Evolutionary conservation across 208 protist genomes (phyloP).

Genomic region (Leishmania amazonensis): DNA sequence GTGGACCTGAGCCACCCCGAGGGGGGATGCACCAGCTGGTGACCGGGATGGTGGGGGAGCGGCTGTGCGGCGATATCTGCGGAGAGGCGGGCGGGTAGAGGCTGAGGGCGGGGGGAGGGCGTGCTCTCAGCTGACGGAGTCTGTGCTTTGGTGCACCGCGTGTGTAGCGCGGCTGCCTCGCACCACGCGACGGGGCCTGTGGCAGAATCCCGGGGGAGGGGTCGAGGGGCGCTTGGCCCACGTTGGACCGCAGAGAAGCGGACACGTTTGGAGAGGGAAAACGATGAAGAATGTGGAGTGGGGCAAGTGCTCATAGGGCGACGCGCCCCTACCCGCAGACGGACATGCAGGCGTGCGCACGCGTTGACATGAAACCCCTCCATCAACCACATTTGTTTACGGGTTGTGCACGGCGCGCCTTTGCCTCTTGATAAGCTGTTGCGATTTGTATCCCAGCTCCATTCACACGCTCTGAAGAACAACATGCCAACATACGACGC

Average conservation of each 20-base stretch:
- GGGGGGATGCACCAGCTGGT: background rate
- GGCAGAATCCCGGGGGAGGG: background rate
- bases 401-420: background rate
- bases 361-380: background rate
- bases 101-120: background rate
- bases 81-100: background rate
- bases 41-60: background rate
- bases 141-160: background rate
- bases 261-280: background rate
- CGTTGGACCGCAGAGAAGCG: background rate
- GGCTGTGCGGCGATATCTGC: too few species aligned
- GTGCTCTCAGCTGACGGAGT: background rate
- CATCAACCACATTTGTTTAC: background rate
- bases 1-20: background rate
- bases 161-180: background rate
- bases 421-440: background rate
- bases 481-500: background rate
- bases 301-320: background rate
- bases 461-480: background rate
- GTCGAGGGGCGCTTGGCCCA: background rate
- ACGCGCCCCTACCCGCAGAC: background rate
- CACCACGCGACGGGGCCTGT: background rate
- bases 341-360: background rate
- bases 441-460: background rate
- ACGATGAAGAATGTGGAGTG: background rate